Evolutionary conservation across 2,329 filamentous ascomycete species (phyloP).

Genomic region (Diaporthe helianthi): DNA sequence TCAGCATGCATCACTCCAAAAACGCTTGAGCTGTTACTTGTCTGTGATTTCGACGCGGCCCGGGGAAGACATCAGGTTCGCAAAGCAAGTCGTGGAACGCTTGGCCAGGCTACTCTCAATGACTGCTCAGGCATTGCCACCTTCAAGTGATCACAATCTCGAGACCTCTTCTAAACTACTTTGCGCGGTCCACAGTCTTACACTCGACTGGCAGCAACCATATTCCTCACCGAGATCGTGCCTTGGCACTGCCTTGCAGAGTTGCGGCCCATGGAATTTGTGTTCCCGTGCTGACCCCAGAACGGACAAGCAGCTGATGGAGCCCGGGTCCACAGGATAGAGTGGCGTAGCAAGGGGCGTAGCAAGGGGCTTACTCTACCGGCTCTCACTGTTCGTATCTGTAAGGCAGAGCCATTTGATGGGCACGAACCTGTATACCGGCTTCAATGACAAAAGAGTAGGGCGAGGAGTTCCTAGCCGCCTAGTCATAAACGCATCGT

Average conservation of each 20-base stretch:
- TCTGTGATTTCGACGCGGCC: neutral
- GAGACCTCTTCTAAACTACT: neutral
- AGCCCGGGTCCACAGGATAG: neutral
- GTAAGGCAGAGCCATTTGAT: neutral
- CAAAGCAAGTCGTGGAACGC: neutral
- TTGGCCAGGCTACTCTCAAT: neutral
- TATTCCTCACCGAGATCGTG: neutral
- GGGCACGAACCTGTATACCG: neutral
- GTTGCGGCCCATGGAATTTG: conserved; percentile 6
- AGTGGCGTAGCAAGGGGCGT: neutral
- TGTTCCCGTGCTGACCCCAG: neutral
- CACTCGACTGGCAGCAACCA: neutral
- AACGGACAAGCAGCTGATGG: neutral
- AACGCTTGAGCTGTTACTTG: neutral
- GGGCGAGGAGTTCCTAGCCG: neutral
- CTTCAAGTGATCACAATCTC: neutral
- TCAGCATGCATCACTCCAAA: neutral
- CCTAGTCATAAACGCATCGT: neutral
- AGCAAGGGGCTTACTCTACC: neutral
- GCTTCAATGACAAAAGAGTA: neutral
- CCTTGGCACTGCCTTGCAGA: neutral
- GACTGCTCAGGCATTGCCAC: neutral
- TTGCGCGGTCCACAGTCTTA: neutral
- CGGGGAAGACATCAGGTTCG: neutral
- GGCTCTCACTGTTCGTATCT: neutral